phyloP scores from a whole-genome alignment of 331 rosid species.

The Rhamnella rubrinervis region DNA sequence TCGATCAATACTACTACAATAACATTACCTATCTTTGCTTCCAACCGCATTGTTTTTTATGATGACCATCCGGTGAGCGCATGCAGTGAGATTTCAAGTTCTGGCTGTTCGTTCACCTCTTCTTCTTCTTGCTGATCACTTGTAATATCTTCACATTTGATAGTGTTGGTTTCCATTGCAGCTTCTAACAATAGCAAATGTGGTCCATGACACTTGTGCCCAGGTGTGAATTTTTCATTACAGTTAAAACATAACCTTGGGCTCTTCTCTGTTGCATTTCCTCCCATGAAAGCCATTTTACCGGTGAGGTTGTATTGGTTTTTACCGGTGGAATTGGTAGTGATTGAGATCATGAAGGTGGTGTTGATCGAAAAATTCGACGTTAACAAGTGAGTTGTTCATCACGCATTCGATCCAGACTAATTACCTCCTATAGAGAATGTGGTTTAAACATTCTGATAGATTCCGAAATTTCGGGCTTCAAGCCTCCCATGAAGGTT shows the following conservation, averaged over 20 bases:
- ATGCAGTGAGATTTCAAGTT: neutral
- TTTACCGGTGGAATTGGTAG: neutral
- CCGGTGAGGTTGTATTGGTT: neutral
- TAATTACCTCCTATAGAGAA: neutral
- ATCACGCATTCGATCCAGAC: neutral
- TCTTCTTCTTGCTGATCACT: no score
- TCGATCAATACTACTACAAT: neutral
- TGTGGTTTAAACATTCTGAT: neutral
- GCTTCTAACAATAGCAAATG: neutral
- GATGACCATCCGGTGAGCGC: neutral
- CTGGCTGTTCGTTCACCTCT: no score
- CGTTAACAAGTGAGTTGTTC: neutral
- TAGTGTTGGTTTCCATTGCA: no score
- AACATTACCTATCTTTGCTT: neutral
- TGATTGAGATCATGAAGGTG: neutral
- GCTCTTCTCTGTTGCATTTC: neutral
- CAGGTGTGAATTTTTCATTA: neutral
- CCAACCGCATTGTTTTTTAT: neutral
- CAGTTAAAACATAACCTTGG: neutral
- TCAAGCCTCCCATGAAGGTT: neutral
- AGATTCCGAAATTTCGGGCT: neutral
- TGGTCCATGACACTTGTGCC: neutral
- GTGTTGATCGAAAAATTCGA: neutral
- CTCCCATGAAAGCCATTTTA: neutral
- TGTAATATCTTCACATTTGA: no score